Conservation (phyloP, 352 stramenopile species). For the Phytophthora podocarpi region DNA sequence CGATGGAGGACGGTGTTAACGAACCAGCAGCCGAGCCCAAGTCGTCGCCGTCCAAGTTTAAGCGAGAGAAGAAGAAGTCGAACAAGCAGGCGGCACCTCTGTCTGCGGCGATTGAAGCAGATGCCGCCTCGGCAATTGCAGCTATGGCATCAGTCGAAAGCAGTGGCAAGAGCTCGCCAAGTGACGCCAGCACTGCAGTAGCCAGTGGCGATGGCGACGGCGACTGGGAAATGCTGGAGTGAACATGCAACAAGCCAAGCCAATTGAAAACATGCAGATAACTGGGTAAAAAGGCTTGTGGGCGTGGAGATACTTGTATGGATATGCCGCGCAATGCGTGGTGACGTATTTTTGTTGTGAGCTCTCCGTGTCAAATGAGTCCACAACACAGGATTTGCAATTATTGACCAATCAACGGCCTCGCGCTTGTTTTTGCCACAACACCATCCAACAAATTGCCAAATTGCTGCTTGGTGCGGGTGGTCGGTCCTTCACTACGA, state of each 20-base stretch:
- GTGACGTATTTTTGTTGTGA: slow-evolving; percentile 16
- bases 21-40: slow-evolving; percentile 22
- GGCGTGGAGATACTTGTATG: too few species aligned
- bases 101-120: slow-evolving; percentile 28
- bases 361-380: too few species aligned
- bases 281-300: slow-evolving; percentile 6
- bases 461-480: slow-evolving; percentile 31
- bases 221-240: slow-evolving; percentile 42
- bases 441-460: slow-evolving; percentile 19
- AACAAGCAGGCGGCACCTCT: slow-evolving; percentile 27
- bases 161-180: slow-evolving; percentile 25
- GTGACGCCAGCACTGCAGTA: slow-evolving; percentile 9
- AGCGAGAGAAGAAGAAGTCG: slow-evolving; percentile 29
- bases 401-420: slow-evolving; percentile 10
- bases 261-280: neutral
- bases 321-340: neutral
- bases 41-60: slow-evolving; percentile 20
- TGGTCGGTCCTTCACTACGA: slow-evolving; percentile 19
- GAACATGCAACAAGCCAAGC: neutral
- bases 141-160: slow-evolving; percentile 26
- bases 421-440: slow-evolving; percentile 12
- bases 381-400: neutral
- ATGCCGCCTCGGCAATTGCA: slow-evolving; percentile 26
- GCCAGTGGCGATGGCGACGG: slow-evolving; percentile 15
- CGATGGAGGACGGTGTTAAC: neutral